These are phyloP conservation scores for Juncus inflexus DNA, from an alignment of 176 grass and related monocot genomes.

Conservation along the genomic window DNA sequence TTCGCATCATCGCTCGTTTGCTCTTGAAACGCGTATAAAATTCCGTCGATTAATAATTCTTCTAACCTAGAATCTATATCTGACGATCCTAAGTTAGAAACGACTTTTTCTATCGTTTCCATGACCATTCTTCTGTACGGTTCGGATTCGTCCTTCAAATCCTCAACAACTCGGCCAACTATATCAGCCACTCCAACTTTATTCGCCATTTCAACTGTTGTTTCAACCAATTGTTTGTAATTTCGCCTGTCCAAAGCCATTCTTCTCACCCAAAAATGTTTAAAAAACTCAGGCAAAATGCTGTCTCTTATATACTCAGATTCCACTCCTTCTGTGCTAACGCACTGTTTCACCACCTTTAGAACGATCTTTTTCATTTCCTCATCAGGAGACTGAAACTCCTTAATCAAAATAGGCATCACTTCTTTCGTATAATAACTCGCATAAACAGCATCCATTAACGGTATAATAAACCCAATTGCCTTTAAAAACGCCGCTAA, in stretches of 20 bases:
- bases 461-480: constrained; percentile 96
- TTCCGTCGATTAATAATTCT: constrained; percentile 96
- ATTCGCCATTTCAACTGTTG: constrained; percentile 95
- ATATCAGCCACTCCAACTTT: constrained; percentile 96
- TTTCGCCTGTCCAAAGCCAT: constrained; percentile 98
- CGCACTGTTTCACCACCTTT: constrained; percentile 97
- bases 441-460: constrained; percentile 94
- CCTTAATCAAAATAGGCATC: constrained; percentile 84
- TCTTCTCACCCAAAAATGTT: constrained; percentile 89
- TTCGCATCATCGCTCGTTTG: constrained; percentile 99
- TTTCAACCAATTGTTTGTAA: constrained; percentile 97
- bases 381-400: constrained; percentile 97
- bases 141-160: constrained; percentile 95
- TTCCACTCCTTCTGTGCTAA: constrained; percentile 96
- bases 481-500: constrained; percentile 95
- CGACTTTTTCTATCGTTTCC: constrained; percentile 98
- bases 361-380: constrained; percentile 99
- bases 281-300: constrained; percentile 87
- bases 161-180: constrained; percentile 77
- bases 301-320: constrained; percentile 81
- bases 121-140: constrained; percentile 99
- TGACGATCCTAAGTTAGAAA: constrained; percentile 85
- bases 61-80: constrained; percentile 93
- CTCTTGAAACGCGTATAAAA: constrained; percentile 98
- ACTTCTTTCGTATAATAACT: constrained; percentile 99